phyloP scores from a whole-genome alignment of 73 alveolate genomes.

The Paramecium sexaurelia region DNA sequence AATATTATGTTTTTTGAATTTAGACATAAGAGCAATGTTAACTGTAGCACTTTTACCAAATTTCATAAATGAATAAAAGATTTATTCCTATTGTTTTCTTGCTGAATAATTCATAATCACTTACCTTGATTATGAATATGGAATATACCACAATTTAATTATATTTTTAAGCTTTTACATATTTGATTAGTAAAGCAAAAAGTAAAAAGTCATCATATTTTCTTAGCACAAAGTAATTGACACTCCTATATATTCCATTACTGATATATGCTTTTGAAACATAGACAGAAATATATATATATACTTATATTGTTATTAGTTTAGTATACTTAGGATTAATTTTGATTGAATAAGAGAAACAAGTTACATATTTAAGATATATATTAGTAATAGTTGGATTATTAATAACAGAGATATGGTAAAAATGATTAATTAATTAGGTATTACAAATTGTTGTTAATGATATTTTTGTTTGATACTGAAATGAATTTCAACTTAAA shows the following conservation, averaged over 20 bases:
- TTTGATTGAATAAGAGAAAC: neutral
- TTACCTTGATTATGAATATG: neutral
- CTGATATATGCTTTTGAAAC: slow-evolving; percentile 38
- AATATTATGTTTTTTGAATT: neutral
- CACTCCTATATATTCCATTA: slow-evolving; percentile 14
- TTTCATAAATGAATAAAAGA: neutral
- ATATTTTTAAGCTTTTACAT: slow-evolving; percentile 39
- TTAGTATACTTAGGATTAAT: neutral
- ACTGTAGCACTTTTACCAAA: neutral
- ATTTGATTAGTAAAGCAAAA: neutral
- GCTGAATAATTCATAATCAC: neutral
- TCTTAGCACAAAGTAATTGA: slow-evolving; percentile 6
- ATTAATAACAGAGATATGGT: neutral
- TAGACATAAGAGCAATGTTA: slow-evolving; percentile 11
- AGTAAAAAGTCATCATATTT: neutral
- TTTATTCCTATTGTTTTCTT: neutral
- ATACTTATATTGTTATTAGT: neutral
- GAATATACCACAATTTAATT: neutral
- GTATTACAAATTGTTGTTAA: neutral
- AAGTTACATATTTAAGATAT: neutral
- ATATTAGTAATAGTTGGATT: neutral
- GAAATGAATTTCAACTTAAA: neutral
- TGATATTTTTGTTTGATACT: neutral
- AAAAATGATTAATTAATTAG: neutral
- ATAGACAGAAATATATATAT: neutral